phyloP scores from a whole-genome alignment of 495 filamentous ascomycete genomes.

The Talaromyces nanjingensis region DNA sequence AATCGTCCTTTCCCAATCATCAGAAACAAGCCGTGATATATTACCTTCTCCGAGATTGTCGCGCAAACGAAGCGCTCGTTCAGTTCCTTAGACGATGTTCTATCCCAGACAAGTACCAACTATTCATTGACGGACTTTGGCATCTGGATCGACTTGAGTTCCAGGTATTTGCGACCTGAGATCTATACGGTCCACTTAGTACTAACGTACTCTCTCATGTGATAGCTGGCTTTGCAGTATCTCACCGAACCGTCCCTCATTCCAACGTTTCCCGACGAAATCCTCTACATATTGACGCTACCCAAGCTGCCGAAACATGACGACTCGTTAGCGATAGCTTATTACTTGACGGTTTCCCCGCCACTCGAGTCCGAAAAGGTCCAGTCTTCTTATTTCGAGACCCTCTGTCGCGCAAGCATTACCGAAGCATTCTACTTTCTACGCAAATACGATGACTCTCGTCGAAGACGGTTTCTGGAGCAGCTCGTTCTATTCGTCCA shows the following conservation, averaged over 20 bases:
- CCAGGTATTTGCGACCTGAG: constrained; percentile 31
- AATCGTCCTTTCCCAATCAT: constrained; percentile 51
- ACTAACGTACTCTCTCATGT: constrained; percentile 13
- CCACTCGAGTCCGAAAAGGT: constrained; percentile 52
- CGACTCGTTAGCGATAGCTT: constrained; percentile 61
- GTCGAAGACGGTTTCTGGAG: constrained; percentile 56
- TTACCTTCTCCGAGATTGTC: constrained; percentile 72
- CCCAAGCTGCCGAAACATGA: constrained; percentile 52
- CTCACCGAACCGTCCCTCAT: constrained; percentile 70
- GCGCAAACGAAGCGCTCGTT: constrained; percentile 41
- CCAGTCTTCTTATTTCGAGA: constrained; percentile 56
- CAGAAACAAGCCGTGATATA: constrained; percentile 73
- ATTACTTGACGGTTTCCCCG: constrained; percentile 66
- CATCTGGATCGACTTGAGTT: constrained; percentile 66
- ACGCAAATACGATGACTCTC: constrained; percentile 51
- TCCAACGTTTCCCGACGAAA: constrained; percentile 75
- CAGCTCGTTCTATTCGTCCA: constrained; percentile 60
- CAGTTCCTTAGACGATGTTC: constrained; percentile 50
- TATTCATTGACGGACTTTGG: constrained; percentile 78
- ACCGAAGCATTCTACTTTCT: constrained; percentile 70
- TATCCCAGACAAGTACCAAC: constrained; percentile 60
- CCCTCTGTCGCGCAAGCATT: constrained; percentile 58
- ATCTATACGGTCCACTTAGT: not conserved
- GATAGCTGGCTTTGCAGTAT: constrained; percentile 58
- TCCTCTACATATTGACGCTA: constrained; percentile 59